phyloP scores from a whole-genome alignment of 148 eudicot species.

The Rhododendron ovatum region DNA sequence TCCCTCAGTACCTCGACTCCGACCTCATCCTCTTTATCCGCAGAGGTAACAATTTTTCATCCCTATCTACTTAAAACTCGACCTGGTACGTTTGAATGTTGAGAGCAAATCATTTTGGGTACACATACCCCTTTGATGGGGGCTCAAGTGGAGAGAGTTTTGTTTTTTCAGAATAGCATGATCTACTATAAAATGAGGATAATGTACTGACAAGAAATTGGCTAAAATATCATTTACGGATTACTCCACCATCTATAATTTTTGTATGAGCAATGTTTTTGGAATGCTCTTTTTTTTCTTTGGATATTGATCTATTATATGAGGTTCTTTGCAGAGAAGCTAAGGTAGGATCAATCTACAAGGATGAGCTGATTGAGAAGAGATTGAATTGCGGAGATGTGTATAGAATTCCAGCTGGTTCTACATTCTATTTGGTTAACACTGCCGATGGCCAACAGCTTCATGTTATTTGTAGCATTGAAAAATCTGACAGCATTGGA shows the following conservation, averaged over 20 bases:
- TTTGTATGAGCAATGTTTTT: background rate
- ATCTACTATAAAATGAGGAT: background rate
- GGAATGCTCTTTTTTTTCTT: background rate
- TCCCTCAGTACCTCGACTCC: conserved; percentile 19
- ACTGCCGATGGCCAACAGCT: conserved; percentile 60
- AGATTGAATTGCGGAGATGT: conserved; percentile 60
- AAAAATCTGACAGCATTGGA: conserved; percentile 41
- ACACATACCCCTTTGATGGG: too few relatives aligned
- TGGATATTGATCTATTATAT: too few relatives aligned
- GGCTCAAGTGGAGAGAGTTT: too few relatives aligned
- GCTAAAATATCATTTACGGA: background rate
- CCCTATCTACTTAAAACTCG: too few relatives aligned
- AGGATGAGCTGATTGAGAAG: conserved; percentile 53
- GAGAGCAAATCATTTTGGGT: too few relatives aligned
- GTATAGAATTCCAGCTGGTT: conserved; percentile 72
- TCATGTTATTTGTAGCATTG: conserved; percentile 65
- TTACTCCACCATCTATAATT: background rate
- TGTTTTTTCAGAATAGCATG: too few relatives aligned
- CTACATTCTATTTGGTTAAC: conserved; percentile 68
- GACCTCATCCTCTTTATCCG: conserved; percentile 23
- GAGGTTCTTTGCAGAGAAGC: conserved; percentile 50
- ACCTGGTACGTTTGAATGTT: too few relatives aligned
- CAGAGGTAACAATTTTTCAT: conserved; percentile 36
- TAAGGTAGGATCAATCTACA: conserved; percentile 55
- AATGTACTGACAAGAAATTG: background rate